Evolutionary conservation across 2,329 filamentous ascomycete genomes (phyloP), one percentile per base, ranked within the genome.

Genomic region (Trichophyton schoenleinii): DNA sequence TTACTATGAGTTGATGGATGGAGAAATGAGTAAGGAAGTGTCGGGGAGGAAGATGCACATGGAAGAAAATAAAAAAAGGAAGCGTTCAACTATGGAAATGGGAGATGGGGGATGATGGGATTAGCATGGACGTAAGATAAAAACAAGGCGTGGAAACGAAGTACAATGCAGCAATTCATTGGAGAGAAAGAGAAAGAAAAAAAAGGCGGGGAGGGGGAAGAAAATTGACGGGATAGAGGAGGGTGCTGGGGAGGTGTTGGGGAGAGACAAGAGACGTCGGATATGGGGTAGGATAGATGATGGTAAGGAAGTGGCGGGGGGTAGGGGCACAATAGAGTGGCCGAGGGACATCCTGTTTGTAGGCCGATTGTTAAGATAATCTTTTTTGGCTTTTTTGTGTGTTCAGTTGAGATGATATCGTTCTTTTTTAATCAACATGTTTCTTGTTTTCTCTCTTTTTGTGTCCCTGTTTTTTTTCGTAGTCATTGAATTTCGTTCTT

Each of bases 401-500:
- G 46, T 49, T 49, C 46, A 49, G 46, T 49, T 49, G 20, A 49
- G 46, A 31, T 49, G 46, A 49, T 49, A 49, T 55, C 31, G 31
- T 55, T 49, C 22, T 49, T 20, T 49, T 49, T 49, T 49, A 11
- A 22, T 49, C 20, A 22, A n/a, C 41, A 44, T 44, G 41, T 44
- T 44, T 44, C 13, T 44, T 55, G 4, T 34, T 38, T 36, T 3
- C 13, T 3, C 25, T 28, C 25, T 22, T 49, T 49, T 49, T 20
- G n/a, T 28, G 44, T 25, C 44, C 18, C 18, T 48, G 7, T 25
- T 18, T 48, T 28, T 28, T 48, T 48, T 48, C 20, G 44, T 48
- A 6, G 44, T 52, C 18, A 52, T 20, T 15, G 34, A 38, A 38
- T 53, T 53, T 20, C 28, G 28, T 58, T 44, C 63, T 77, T 81